phyloP scores from a whole-genome alignment of 1,284 basidiomycete genomes.

The Exobasidium rhododendri region DNA sequence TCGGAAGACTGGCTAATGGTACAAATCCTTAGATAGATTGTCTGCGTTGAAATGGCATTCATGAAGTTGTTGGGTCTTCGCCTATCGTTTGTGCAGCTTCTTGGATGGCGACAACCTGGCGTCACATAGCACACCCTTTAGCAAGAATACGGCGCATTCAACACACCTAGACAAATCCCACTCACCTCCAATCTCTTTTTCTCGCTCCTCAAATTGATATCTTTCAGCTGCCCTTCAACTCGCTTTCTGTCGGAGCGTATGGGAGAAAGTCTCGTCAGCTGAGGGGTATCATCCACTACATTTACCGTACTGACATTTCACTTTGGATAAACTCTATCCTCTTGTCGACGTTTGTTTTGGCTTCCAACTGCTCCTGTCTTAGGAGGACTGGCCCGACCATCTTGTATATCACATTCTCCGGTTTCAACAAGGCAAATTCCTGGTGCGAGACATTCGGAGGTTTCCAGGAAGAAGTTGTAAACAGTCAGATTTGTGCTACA shows the following conservation, averaged over 20 bases:
- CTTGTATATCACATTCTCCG: constrained; percentile 67
- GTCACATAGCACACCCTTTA: not conserved
- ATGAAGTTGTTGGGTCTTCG: not conserved
- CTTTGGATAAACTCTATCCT: constrained; percentile 82
- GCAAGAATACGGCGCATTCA: not conserved
- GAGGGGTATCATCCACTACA: not conserved
- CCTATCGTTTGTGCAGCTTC: constrained; percentile 29
- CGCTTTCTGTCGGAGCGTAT: constrained; percentile 21
- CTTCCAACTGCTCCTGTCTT: constrained; percentile 82
- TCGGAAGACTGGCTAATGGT: no score
- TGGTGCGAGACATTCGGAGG: no score
- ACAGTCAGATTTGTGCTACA: not conserved
- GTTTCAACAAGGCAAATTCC: not conserved
- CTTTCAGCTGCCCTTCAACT: constrained; percentile 35
- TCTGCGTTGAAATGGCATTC: constrained; percentile 2
- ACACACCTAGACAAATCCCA: not conserved
- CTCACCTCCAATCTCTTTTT: constrained; percentile 24
- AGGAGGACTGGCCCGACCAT: constrained; percentile 86
- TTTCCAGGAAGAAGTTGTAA: no score
- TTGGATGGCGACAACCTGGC: constrained; percentile 35
- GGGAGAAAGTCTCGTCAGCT: not conserved
- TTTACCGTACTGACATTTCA: constrained; percentile 70
- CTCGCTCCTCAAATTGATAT: constrained; percentile 32
- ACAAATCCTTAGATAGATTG: no score
- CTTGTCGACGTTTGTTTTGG: constrained; percentile 83